Percentiles rank a stretch among this genome's conserved stretches.
Evolutionary conservation across 2,329 filamentous ascomycete genomes (phyloP).

Genomic region (Thelonectria olida): DNA sequence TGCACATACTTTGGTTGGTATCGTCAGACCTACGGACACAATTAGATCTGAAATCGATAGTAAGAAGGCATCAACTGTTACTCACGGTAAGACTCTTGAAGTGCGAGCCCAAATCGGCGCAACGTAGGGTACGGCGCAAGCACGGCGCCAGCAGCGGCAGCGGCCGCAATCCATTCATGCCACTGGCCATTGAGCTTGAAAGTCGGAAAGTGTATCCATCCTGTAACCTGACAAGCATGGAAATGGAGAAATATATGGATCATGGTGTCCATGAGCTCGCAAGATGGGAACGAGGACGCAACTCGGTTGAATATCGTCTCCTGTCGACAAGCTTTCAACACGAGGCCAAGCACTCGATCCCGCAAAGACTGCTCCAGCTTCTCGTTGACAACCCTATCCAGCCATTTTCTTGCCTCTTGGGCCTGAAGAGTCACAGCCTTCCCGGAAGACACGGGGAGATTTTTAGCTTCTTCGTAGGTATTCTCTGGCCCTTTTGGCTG

Average conservation of each 20-base stretch:
- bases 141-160: conserved; percentile 68
- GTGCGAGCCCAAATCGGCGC: conserved; percentile 67
- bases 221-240: conserved; percentile 64
- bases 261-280: conserved; percentile 67
- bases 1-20: conserved; percentile 42
- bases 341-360: conserved; percentile 71
- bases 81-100: conserved; percentile 61
- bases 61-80: conserved; percentile 7
- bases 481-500: conserved; percentile 55
- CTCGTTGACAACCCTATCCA: conserved; percentile 53
- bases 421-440: conserved; percentile 51
- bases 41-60: background rate
- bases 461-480: conserved; percentile 54
- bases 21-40: conserved; percentile 37
- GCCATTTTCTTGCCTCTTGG: conserved; percentile 48
- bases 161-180: conserved; percentile 68
- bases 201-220: conserved; percentile 70
- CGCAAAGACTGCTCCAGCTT: conserved; percentile 58
- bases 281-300: conserved; percentile 69
- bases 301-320: conserved; percentile 60
- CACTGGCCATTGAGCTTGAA: conserved; percentile 64
- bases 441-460: conserved; percentile 53
- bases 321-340: conserved; percentile 66
- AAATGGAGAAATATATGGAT: conserved; percentile 68
- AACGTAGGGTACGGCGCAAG: conserved; percentile 66